Evolutionary conservation across 176 grass and related monocot genomes (phyloP).

Genomic region (Triticum timopheevii): DNA sequence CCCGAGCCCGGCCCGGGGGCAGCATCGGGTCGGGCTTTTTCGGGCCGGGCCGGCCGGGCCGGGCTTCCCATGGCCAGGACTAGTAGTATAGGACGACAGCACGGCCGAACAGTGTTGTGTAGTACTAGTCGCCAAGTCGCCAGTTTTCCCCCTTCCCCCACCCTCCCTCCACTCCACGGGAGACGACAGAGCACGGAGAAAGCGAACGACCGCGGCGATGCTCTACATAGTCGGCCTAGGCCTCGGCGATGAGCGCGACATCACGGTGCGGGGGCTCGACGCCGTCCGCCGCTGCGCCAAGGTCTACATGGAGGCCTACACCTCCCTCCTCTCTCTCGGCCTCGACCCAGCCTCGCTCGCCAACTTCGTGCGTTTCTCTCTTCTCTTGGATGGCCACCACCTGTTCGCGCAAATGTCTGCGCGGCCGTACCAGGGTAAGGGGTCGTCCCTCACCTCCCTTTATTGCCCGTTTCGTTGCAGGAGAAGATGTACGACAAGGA

Average conservation of each 20-base stretch:
- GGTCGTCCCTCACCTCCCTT: conserved; percentile 1
- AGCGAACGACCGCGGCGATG: conserved; percentile 37
- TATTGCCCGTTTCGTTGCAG: conserved; percentile 21
- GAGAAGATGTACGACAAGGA: conserved; percentile 89
- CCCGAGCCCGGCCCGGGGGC: no score
- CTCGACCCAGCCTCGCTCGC: conserved; percentile 69
- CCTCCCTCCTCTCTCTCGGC: conserved; percentile 86
- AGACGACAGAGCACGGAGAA: not conserved
- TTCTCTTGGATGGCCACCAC: not conserved
- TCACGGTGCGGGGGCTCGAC: conserved; percentile 85
- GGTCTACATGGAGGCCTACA: conserved; percentile 94
- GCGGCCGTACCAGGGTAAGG: not conserved
- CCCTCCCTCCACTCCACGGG: not conserved
- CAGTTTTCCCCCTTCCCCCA: not conserved
- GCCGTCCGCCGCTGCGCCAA: conserved; percentile 65
- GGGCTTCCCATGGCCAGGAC: no score
- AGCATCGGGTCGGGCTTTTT: no score
- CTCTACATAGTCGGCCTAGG: conserved; percentile 93
- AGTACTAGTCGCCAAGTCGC: not conserved
- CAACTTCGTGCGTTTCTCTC: conserved; percentile 45
- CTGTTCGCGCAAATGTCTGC: conserved; percentile 17
- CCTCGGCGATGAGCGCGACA: conserved; percentile 83
- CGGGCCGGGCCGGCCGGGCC: no score
- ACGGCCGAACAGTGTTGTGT: not conserved
- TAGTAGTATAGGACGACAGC: not conserved